phyloP scores from a whole-genome alignment of 2,329 filamentous ascomycete genomes.

The Scedosporium boydii region DNA sequence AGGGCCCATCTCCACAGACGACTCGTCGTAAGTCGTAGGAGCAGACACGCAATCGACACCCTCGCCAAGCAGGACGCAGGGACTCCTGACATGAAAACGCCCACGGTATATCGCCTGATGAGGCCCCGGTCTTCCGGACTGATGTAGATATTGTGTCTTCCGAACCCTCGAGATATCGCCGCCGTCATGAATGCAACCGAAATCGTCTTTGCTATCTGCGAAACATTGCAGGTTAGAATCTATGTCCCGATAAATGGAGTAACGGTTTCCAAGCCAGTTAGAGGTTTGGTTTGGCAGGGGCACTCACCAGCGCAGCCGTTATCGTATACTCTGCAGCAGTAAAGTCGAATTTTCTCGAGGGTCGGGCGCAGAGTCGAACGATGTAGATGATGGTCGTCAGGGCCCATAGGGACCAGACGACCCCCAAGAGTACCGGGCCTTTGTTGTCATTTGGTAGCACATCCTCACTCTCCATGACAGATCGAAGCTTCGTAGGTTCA shows the following conservation, averaged over 20 bases:
- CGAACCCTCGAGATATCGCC: background rate
- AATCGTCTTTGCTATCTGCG: background rate
- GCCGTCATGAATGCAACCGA: background rate
- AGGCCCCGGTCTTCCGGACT: background rate
- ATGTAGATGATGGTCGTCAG: background rate
- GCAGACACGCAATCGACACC: background rate
- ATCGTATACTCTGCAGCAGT: slow-evolving; percentile 2
- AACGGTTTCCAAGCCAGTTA: background rate
- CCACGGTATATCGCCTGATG: background rate
- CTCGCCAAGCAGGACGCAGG: background rate
- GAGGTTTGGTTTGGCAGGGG: background rate
- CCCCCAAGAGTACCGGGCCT: background rate
- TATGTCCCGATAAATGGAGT: background rate
- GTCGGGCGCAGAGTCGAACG: background rate
- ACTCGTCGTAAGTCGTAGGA: background rate
- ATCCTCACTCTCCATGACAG: background rate
- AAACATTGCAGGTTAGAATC: background rate
- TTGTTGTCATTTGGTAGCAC: background rate
- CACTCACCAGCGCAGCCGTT: background rate
- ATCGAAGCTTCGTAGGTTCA: background rate
- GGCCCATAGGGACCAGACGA: background rate
- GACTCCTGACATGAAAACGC: background rate
- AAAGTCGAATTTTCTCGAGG: background rate
- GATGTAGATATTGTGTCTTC: slow-evolving; percentile 1
- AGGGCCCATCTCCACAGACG: background rate